Evolutionary conservation across 164 flowering plant genomes (phyloP), one percentile per base, ranked within the genome.

Genomic region (Aristolochia californica): DNA sequence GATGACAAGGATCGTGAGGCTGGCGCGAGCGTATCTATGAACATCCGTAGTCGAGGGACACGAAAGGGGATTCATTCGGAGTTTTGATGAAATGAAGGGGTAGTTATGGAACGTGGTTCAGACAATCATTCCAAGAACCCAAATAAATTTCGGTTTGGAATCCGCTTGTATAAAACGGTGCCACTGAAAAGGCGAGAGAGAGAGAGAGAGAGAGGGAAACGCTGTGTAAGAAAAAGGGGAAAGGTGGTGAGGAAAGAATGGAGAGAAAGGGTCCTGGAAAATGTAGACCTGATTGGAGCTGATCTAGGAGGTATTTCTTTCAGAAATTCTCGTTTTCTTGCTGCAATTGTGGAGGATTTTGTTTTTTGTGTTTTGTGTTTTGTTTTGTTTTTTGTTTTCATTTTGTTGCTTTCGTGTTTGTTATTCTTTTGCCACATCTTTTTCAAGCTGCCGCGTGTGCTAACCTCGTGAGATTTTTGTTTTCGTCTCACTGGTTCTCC

Each of bases 121-220:
- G 63, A 66, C 74, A 66, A 66, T 66, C 70, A 70, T 66, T 70
- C 67, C 58, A 34, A 51, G 55, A 62, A 60, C 47, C 64, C 62
- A 62, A 70, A 70, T 63, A 34, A 59, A 66, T 30, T 63, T 55
- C 49, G 27, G 59, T 60, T 70, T 70, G 70, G 70, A 63, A 70
- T 70, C 74, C 74, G 74, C 52, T 5, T 22, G 47, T 60, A 60
- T 63, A 71, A 56, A 66, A 50, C 10, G 64, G 26, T 34, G 40
- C 11, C 44, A 45, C 67, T 27, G 18, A 48, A 48, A 66, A 55
- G 54, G 56, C 5, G 55, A 52, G 30, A 21, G 26, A 52, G 26
- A 24, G 24, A 22, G 26, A 10, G 30, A 24, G 26, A 24, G 55
- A 22, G 2, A 24, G 55, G 20, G 53, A 49, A 21, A 21, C 20